Evolutionary conservation across 177 flowering plant genomes (phyloP), one percentile per base, ranked within the genome.

Genomic region (Vitis hybrid): DNA sequence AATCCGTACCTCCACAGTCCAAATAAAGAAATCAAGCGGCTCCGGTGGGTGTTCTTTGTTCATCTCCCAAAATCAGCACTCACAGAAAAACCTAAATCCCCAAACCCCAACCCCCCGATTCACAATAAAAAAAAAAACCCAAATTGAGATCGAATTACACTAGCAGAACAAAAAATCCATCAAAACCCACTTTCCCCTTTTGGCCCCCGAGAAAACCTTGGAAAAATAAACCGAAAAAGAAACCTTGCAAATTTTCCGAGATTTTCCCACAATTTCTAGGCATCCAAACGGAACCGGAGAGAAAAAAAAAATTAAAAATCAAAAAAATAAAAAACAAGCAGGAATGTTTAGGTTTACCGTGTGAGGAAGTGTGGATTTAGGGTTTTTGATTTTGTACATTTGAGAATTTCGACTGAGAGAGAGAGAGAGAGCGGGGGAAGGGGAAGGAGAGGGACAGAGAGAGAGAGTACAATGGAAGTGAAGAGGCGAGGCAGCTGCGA

Each of bases 11-110:
- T 88, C 90, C 69, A 86, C 87, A 56, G 90, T 88, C 92, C 92
- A 88, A 60, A 88, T 85, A 81, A 86, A 88, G 86, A 88, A 88
- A 85, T 88, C 92, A 71, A 88, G 86, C 59, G 92, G 90, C 82
- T 88, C 92, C 10, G 92, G 92, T 22, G 85, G 86, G 51, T 69
- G 83, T 53, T 78, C 87, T 79, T 82, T 88, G 76, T 71, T 86
- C 90, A 88, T 86, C 69, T 80, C 86, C 79, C 64, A 54, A 64
- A 76, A 70, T 55, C 66, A 62, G 24, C 22, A 2, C 55, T 49
- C 33, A n/a, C 58, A 53, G 8, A 33, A 11, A 19, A 17, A 14
- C 4, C 2, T 7, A 51, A 57, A 55, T 20, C n/a, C 4, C 2
- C 8, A 51, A 57, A 38, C 50, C n/a, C 22, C 59, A 59, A 52